Conservation (phyloP, 192 early-diverging fungal species). For the Jimgerdemannia lactiflua region DNA sequence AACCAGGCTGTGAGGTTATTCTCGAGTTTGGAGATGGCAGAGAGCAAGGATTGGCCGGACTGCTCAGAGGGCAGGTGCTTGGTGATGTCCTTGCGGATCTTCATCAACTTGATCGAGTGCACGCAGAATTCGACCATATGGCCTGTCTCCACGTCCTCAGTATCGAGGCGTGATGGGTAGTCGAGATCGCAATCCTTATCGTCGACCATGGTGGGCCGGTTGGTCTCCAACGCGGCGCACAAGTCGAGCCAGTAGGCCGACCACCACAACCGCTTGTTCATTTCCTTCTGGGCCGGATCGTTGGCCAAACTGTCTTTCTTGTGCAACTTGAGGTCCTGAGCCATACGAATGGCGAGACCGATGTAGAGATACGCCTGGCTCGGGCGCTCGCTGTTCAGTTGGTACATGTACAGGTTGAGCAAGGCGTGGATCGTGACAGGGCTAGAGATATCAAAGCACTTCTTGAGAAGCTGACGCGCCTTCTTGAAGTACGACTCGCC, state of each 20-base stretch:
- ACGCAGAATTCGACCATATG: slow-evolving; percentile 32
- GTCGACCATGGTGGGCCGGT: slow-evolving; percentile 40
- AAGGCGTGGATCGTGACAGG: slow-evolving; percentile 37
- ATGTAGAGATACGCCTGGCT: slow-evolving; percentile 38
- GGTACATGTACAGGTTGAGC: slow-evolving; percentile 41
- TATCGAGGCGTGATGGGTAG: slow-evolving; percentile 28
- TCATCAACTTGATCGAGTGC: slow-evolving; percentile 40
- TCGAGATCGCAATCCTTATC: slow-evolving; percentile 41
- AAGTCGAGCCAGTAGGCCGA: slow-evolving; percentile 41
- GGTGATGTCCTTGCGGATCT: slow-evolving; percentile 39
- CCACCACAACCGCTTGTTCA: slow-evolving; percentile 39
- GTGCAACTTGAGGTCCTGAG: slow-evolving; percentile 39
- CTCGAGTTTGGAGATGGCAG: slow-evolving; percentile 39
- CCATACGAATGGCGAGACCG: slow-evolving; percentile 40
- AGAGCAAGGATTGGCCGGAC: slow-evolving; percentile 36
- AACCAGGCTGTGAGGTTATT: slow-evolving; percentile 35
- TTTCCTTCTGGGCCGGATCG: slow-evolving; percentile 30
- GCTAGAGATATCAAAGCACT: slow-evolving; percentile 38
- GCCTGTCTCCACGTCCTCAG: slow-evolving; percentile 34
- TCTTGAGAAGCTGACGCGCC: slow-evolving; percentile 35
- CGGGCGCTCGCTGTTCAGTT: slow-evolving; percentile 31
- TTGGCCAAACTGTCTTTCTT: slow-evolving; percentile 32
- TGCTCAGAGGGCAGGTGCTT: slow-evolving; percentile 40
- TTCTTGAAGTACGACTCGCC: slow-evolving; percentile 38
- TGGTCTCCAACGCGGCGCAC: slow-evolving; percentile 37